These are phyloP conservation scores for Phytophthora tubulina DNA, from an alignment of 352 stramenopile species.

Conservation along the genomic window DNA sequence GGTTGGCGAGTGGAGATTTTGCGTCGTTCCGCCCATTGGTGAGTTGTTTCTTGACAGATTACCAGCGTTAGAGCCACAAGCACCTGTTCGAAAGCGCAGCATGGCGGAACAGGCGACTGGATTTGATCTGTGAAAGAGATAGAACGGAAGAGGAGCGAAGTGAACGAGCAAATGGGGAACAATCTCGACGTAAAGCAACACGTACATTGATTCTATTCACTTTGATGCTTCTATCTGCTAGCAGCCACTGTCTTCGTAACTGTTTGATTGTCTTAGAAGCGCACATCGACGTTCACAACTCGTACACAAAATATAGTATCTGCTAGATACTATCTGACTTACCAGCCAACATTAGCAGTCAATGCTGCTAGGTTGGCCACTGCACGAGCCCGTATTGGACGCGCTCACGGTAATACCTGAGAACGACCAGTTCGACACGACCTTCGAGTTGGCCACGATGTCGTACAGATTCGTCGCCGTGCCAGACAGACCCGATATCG, in stretches of 20 bases:
- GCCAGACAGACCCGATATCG: constrained; percentile 28
- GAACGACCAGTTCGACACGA: constrained; percentile 29
- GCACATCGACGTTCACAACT: background rate
- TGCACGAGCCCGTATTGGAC: constrained; percentile 21
- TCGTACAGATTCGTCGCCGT: constrained; percentile 40
- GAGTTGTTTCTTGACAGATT: background rate
- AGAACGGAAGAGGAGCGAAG: no score
- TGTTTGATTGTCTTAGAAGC: background rate
- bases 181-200: no score
- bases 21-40: background rate
- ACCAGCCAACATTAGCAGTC: constrained; percentile 16
- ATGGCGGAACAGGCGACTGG: constrained; percentile 5
- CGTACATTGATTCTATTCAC: constrained; percentile 5
- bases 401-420: constrained; percentile 9
- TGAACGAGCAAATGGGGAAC: no score
- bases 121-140: constrained; percentile 3
- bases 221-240: constrained; percentile 1
- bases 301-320: background rate
- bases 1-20: background rate
- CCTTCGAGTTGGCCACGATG: constrained; percentile 32
- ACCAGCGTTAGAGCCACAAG: no score
- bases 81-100: background rate
- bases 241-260: constrained; percentile 8
- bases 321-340: no score
- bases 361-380: constrained; percentile 24